Percentiles rank a stretch among this genome's conserved stretches.
phyloP scores from a whole-genome alignment of 1,284 basidiomycete genomes.

The Apiotrichum akiyoshidainum region DNA sequence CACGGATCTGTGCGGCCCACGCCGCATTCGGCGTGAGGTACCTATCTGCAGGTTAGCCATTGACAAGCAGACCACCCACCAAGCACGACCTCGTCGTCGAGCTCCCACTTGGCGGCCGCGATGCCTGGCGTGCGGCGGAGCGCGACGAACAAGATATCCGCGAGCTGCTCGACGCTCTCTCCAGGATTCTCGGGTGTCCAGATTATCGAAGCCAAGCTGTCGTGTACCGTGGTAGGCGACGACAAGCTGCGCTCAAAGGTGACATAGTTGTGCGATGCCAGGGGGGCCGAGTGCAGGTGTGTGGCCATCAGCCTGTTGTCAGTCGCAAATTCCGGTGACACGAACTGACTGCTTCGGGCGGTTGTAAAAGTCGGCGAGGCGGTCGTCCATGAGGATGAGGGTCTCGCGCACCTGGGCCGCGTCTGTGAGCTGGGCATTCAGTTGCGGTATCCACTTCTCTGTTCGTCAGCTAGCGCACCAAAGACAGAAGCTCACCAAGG shows the following conservation, averaged over 20 bases:
- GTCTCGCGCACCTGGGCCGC: background rate
- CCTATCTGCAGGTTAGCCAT: conserved; percentile 29
- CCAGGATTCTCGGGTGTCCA: conserved; percentile 28
- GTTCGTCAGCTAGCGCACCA: background rate
- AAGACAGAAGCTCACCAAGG: background rate
- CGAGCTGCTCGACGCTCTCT: conserved; percentile 26
- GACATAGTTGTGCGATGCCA: conserved; percentile 9
- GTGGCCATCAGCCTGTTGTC: conserved; percentile 11
- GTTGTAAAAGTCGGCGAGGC: conserved; percentile 5
- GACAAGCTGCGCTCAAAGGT: conserved; percentile 9
- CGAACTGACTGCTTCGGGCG: conserved; percentile 8
- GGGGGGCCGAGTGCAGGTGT: conserved; percentile 1
- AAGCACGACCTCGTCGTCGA: conserved; percentile 37
- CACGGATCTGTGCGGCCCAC: conserved; percentile 36
- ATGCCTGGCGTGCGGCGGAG: conserved; percentile 25
- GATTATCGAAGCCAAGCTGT: conserved; percentile 26
- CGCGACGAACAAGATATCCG: conserved; percentile 35
- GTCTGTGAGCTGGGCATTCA: background rate
- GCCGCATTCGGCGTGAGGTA: conserved; percentile 34
- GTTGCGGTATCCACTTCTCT: conserved; percentile 5
- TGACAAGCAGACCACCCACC: conserved; percentile 24
- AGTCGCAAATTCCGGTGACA: background rate
- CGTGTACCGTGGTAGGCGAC: conserved; percentile 22
- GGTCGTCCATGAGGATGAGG: conserved; percentile 1
- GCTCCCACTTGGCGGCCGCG: conserved; percentile 30